Base-by-base conservation (phyloP, 345 rosid genomes). In the Citrus medica region DNA sequence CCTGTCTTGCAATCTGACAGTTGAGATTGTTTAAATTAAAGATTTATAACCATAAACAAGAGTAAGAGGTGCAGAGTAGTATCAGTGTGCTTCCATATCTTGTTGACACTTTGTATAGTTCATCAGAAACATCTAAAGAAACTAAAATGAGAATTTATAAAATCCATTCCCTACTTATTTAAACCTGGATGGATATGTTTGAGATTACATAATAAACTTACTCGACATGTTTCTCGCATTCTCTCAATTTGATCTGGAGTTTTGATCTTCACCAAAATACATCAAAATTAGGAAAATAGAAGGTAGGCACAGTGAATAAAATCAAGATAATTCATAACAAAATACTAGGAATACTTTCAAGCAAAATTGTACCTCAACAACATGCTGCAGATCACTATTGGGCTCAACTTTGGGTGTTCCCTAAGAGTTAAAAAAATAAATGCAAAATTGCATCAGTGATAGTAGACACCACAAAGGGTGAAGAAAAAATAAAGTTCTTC, bases 201-300 rank as follows among this genome's bases (percentile, higher is more conserved):
- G 25, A 63, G 21, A 78, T 35, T 25, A 60, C 46, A 19, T 9
- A 7, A 38, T 4, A 33, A 67, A 84, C 97, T 87, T 88, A 92
- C 98, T 78, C 82, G 91, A 86, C 98, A 92, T 68, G 97, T 88
- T 84, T 94, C 97, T 72, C 95, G 92, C 98, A 96, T 87, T 83
- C 90, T 89, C 85, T 84, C 89, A 82, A 94, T 94, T 82, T 87
- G 94, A 67, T 89, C 94, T n/a, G 91, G 89, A 67, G 84, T 90
- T 92, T 96, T 96, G 76, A 92, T 92, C 99, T 96, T 78, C 85
- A 85, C 60, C 40, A 70, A 83, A 61, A 73, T 17, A 73, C 17
- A 69, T 63, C 27, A 30, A 6, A 53, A 79, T 67, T 4, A 67
- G 25, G 62, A 46, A 78, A 12, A 60, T n/a, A 74, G 46, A 74